Conservation (phyloP, 192 early-diverging fungal genomes). For the Coemansia umbellata region DNA sequence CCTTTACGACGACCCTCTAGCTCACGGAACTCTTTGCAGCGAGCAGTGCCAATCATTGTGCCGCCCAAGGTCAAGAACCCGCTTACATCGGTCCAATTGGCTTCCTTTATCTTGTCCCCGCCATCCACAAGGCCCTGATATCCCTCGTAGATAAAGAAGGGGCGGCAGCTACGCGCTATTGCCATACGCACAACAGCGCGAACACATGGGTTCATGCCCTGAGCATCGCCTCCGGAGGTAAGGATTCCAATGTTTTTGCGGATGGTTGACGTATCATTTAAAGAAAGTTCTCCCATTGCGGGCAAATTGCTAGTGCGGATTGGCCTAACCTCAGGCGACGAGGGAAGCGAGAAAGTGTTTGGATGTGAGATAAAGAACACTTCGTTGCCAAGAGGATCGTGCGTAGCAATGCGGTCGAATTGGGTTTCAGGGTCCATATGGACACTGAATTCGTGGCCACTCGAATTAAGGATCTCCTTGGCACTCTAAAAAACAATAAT, state of each 20-base stretch:
- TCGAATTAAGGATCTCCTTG: slow-evolving; percentile 14
- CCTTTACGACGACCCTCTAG: slow-evolving; percentile 79
- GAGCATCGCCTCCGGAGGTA: slow-evolving; percentile 92
- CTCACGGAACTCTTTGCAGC: slow-evolving; percentile 81
- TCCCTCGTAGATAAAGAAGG: slow-evolving; percentile 91
- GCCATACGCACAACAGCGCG: slow-evolving; percentile 85
- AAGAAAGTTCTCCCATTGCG: slow-evolving; percentile 1
- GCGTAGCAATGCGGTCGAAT: slow-evolving; percentile 47
- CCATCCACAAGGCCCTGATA: slow-evolving; percentile 96
- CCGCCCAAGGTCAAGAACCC: slow-evolving; percentile 85
- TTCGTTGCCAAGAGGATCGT: slow-evolving; percentile 81
- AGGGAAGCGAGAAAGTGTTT: slow-evolving; percentile 50
- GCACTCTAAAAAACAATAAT: slow-evolving; percentile 13
- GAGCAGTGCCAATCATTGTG: slow-evolving; percentile 91
- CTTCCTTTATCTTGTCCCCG: slow-evolving; percentile 75
- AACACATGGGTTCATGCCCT: slow-evolving; percentile 98
- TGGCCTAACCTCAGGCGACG: slow-evolving; percentile 34
- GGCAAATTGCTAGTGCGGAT: neutral
- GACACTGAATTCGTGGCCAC: slow-evolving; percentile 13
- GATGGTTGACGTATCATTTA: neutral
- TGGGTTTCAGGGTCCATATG: slow-evolving; percentile 29
- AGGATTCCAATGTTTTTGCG: slow-evolving; percentile 87
- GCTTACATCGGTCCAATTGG: slow-evolving; percentile 89
- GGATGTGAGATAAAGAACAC: slow-evolving; percentile 64
- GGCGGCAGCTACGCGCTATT: slow-evolving; percentile 74